Conservation (phyloP, 352 stramenopile genomes). For the Globisporangium polare region DNA sequence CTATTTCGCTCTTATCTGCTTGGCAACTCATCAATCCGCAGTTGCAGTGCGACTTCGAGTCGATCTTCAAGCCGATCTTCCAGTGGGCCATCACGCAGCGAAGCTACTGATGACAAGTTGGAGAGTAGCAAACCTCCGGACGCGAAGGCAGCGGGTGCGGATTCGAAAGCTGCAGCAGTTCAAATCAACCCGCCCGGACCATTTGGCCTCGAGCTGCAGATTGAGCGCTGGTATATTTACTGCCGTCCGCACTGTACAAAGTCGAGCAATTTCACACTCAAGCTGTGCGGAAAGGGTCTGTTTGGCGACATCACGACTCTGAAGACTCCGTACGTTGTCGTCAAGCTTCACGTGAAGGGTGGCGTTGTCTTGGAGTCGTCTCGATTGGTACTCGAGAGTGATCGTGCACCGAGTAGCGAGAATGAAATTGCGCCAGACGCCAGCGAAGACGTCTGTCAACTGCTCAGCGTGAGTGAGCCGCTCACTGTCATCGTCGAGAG, state of each 20-base stretch:
- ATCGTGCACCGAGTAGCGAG: not conserved
- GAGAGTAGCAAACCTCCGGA: not conserved
- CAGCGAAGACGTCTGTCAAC: conserved; percentile 37
- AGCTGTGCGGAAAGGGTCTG: conserved; percentile 34
- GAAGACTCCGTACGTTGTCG: conserved; percentile 23
- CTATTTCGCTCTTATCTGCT: conserved; percentile 57
- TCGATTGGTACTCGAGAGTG: conserved; percentile 18
- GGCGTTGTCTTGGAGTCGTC: conserved; percentile 42
- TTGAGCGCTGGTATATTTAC: conserved; percentile 58
- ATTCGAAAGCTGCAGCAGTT: not conserved
- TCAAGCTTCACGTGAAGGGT: conserved; percentile 31
- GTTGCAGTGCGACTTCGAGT: conserved; percentile 22
- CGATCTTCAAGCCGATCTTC: conserved; percentile 24
- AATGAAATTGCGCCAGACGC: not conserved
- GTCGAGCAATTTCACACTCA: conserved; percentile 40
- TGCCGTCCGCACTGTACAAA: conserved; percentile 40
- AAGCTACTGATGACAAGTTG: not conserved
- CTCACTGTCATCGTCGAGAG: conserved; percentile 42
- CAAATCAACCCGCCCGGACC: conserved; percentile 6
- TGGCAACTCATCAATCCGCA: conserved; percentile 21
- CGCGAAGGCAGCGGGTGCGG: not conserved
- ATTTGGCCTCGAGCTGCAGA: conserved; percentile 37
- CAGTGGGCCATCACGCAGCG: conserved; percentile 15
- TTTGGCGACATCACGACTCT: conserved; percentile 40
- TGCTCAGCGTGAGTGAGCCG: conserved; percentile 28